A percentile compares a stretch with the other conserved stretches of the same genome.
Evolutionary conservation across 2,329 filamentous ascomycete genomes (phyloP).

Genomic region (Apiospora sp.): DNA sequence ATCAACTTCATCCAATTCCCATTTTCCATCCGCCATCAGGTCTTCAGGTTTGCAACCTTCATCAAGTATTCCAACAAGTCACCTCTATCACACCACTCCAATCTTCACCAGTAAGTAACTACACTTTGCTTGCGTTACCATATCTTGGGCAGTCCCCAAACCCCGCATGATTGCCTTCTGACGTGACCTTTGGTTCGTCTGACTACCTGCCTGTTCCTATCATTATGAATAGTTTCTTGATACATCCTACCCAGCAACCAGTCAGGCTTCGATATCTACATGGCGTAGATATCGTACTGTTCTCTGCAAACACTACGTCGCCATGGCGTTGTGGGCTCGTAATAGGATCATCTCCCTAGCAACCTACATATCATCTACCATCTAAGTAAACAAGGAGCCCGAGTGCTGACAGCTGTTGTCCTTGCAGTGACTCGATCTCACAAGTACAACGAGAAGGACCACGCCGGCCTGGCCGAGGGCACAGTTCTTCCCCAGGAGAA

Average conservation of each 20-base stretch:
- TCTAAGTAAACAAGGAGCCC: neutral
- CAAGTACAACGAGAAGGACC: slow-evolving; percentile 94
- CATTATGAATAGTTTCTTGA: neutral
- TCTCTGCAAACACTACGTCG: neutral
- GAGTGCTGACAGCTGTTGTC: neutral
- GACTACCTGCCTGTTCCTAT: neutral
- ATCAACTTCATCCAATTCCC: neutral
- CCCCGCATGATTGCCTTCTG: slow-evolving; percentile 24
- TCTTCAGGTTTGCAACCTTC: neutral
- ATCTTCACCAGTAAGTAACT: slow-evolving; percentile 25
- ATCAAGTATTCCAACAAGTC: neutral
- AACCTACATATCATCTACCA: neutral
- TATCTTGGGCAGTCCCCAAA: neutral
- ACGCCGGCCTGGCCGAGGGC: slow-evolving; percentile 80
- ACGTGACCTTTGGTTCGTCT: slow-evolving; percentile 1
- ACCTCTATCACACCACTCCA: neutral
- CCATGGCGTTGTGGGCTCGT: neutral
- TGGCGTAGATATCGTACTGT: neutral
- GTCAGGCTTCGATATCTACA: neutral
- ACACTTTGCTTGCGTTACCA: neutral
- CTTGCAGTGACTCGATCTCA: slow-evolving; percentile 91
- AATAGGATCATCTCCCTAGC: neutral
- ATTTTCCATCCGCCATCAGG: neutral
- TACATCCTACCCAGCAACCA: neutral
- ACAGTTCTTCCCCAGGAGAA: slow-evolving; percentile 73